Conservation (phyloP, 352 stramenopile genomes). For the Phytopythium helicoides region DNA sequence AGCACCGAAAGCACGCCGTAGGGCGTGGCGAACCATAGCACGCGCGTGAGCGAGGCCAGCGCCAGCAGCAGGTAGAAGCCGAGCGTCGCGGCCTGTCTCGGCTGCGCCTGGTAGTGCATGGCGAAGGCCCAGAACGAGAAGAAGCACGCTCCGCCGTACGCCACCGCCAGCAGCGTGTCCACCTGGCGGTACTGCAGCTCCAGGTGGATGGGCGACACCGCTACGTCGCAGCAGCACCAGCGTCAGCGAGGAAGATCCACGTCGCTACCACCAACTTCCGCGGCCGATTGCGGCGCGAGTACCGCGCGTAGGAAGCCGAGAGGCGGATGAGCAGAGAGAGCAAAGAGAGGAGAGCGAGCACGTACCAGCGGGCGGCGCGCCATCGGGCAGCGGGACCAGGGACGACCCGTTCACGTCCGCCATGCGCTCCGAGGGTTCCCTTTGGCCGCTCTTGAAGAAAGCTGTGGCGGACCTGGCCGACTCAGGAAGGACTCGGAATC, state of each 20-base stretch:
- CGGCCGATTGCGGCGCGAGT: too few relatives aligned
- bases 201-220: constrained; percentile 62
- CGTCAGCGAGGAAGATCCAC: not conserved
- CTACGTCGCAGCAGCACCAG: not conserved
- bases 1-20: constrained; percentile 71
- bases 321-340: too few relatives aligned
- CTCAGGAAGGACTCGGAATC: too few relatives aligned
- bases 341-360: too few relatives aligned
- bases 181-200: constrained; percentile 82
- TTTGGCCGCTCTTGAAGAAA: too few relatives aligned
- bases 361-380: too few relatives aligned
- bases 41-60: constrained; percentile 56
- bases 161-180: constrained; percentile 70
- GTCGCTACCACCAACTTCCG: too few relatives aligned
- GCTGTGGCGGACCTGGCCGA: too few relatives aligned
- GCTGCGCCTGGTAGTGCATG: constrained; percentile 60
- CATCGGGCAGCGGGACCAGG: too few relatives aligned
- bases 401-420: too few relatives aligned
- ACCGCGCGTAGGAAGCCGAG: too few relatives aligned
- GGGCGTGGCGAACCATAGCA: constrained; percentile 73
- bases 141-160: constrained; percentile 74
- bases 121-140: constrained; percentile 80
- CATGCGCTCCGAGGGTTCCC: too few relatives aligned
- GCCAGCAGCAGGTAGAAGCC: constrained; percentile 82
- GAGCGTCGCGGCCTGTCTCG: constrained; percentile 63